Evolutionary conservation across 148 eudicot genomes (phyloP), one percentile per base, ranked within the genome.

Genomic region (Rheum nobile): DNA sequence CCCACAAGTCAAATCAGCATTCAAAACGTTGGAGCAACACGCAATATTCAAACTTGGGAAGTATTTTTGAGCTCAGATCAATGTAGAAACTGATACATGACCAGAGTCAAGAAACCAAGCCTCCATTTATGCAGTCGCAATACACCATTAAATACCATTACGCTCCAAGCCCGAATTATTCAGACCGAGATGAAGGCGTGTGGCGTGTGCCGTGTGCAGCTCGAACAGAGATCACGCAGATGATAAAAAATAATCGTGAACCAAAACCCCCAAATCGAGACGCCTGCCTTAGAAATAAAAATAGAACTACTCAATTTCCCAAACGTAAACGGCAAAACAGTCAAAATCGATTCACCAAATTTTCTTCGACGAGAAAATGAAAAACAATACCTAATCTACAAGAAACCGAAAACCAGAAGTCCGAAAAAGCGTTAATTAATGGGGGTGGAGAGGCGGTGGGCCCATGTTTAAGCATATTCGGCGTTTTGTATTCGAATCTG

Each of bases 381-480:
- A 9, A 55, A 55, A 21, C n/a, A 16, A 31, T 32, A 65, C 21
- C 41, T 65, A 65, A 65, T 65, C 70, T 34, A 65, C 21, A 34
- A 32, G 41, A 55, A 55, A 55, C 63, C 32, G 10, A 65, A 61
- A 61, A 34, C 35, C 35, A 61, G 67, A 26, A 10, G 65, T 24
- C 10, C 37, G 37, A 26, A 22, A 55, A 24, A 69, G 72, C 42
- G 50, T 22, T 42, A 71, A 71, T 41, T 71, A 41, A 68, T 35
- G 28, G 21, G 4, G 55, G 55, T 26, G 31, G 1, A 22, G 67
- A 26, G 8, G 67, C 17, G 67, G 67, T 61, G 67, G 67, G 67
- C 67, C 32, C 21, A 4, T 11, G 73, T 35, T 21, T 13, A 71
- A 71, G 74, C 52, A 71, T 21, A 71, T 71, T 44, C 74, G 21